Evolutionary conservation across 108 stramenopile genomes (phyloP).

Genomic region (Cyclotella baltica): DNA sequence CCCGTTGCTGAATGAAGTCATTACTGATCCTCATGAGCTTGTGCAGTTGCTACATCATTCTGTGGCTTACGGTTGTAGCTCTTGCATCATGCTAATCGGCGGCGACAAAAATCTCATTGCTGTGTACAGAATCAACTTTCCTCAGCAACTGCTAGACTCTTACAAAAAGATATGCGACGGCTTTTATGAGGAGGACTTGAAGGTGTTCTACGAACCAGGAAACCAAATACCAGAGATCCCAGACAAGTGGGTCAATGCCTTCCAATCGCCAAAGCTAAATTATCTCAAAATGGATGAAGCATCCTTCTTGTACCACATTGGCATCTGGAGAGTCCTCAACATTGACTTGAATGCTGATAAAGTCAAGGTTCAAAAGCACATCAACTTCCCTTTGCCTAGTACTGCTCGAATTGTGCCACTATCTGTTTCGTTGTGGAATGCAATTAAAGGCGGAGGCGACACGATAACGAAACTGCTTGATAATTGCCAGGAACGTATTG

Average conservation of each 20-base stretch:
- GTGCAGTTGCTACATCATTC: constrained; percentile 5
- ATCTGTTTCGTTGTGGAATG: not conserved
- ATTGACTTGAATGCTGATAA: not conserved
- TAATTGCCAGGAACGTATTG: not conserved
- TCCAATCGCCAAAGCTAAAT: not conserved
- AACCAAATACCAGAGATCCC: not conserved
- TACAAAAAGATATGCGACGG: not conserved
- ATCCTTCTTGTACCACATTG: not conserved
- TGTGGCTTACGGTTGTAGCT: not conserved
- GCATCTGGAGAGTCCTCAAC: not conserved
- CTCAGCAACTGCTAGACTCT: not conserved
- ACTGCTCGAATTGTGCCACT: constrained; percentile 4
- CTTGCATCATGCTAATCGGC: not conserved
- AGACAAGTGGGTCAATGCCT: not conserved
- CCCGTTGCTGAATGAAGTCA: not conserved
- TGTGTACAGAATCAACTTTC: not conserved
- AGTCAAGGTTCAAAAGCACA: not conserved
- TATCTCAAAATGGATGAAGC: not conserved
- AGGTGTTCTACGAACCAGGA: not conserved
- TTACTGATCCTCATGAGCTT: not conserved
- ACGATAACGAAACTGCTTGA: constrained; percentile 13
- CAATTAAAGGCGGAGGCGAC: constrained; percentile 5
- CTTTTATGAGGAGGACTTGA: not conserved
- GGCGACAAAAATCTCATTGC: not conserved
- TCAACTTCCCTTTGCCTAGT: not conserved